A percentile compares a stretch with the other conserved stretches of the same genome.
phyloP scores from a whole-genome alignment of 192 early-diverging fungal genomes.

The Coemansia furcata region DNA sequence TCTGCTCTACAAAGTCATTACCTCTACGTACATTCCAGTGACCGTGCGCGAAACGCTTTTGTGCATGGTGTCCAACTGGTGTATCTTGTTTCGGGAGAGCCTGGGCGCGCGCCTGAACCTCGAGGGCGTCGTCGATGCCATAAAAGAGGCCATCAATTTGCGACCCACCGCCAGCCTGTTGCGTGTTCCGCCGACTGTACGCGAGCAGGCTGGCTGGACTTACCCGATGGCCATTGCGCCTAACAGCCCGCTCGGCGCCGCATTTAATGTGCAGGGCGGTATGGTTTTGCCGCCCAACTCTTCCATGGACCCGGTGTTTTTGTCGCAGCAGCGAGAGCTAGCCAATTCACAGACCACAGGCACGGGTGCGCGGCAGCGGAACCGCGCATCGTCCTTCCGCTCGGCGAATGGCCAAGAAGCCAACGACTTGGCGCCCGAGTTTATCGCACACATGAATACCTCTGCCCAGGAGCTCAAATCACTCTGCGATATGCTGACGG shows the following conservation, averaged over 20 bases:
- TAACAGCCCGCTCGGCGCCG: background rate
- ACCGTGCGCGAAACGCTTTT: conserved; percentile 45
- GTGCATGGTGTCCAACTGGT: conserved; percentile 52
- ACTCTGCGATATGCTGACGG: conserved; percentile 45
- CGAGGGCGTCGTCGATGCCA: conserved; percentile 35
- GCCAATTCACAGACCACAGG: conserved; percentile 11
- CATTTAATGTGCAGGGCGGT: conserved; percentile 8
- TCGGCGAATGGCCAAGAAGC: background rate
- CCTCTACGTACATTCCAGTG: conserved; percentile 24
- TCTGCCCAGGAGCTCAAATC: conserved; percentile 32
- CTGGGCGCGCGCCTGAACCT: conserved; percentile 28
- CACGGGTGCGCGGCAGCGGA: background rate
- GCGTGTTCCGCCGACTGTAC: conserved; percentile 24
- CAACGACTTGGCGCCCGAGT: conserved; percentile 26
- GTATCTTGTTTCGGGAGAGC: conserved; percentile 30
- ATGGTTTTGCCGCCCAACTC: background rate
- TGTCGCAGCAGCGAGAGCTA: conserved; percentile 35
- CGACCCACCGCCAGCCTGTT: conserved; percentile 22
- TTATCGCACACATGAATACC: conserved; percentile 35
- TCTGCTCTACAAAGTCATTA: conserved; percentile 22
- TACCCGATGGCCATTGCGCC: conserved; percentile 20
- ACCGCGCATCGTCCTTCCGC: background rate
- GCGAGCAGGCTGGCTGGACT: conserved; percentile 28
- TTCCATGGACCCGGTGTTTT: conserved; percentile 17
- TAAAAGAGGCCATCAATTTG: conserved; percentile 27